Conservation (phyloP, 1,284 basidiomycete species). For the Malassezia yamatoensis region DNA sequence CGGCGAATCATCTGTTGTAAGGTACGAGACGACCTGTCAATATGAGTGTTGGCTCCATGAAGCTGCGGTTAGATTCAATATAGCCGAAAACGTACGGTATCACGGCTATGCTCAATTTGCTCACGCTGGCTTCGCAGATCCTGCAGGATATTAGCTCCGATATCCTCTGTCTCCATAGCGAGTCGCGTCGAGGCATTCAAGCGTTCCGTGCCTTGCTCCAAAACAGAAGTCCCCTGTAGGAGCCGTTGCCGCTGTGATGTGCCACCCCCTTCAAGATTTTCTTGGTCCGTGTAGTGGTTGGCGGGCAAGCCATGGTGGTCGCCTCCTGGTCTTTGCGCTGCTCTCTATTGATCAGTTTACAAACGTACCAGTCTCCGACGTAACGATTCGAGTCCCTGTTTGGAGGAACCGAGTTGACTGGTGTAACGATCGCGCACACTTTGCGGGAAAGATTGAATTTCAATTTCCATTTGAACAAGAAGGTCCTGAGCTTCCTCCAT, state of each 20-base stretch:
- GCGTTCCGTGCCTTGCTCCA: conserved; percentile 54
- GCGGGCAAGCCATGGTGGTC: conserved; percentile 8
- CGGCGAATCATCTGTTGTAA: conserved; percentile 57
- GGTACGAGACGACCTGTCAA: conserved; percentile 56
- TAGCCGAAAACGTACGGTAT: conserved; percentile 58
- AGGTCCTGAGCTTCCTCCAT: conserved; percentile 97
- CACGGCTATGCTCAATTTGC: conserved; percentile 85
- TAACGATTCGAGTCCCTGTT: conserved; percentile 30
- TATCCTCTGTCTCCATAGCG: conserved; percentile 88
- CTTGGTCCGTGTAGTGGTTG: conserved; percentile 15
- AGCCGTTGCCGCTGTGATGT: conserved; percentile 49
- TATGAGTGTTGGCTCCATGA: conserved; percentile 54
- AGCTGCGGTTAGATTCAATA: conserved; percentile 44
- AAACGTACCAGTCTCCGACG: conserved; percentile 22
- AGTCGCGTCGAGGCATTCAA: conserved; percentile 82
- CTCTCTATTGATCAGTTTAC: neutral
- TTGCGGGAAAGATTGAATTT: conserved; percentile 89
- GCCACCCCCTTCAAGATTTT: conserved; percentile 23
- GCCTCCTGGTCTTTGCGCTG: neutral
- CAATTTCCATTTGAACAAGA: conserved; percentile 91
- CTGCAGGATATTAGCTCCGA: conserved; percentile 81
- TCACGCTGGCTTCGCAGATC: conserved; percentile 80
- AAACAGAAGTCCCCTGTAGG: conserved; percentile 48
- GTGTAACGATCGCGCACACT: conserved; percentile 34
- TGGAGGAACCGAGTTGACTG: conserved; percentile 29